These are phyloP conservation scores for Triglochin maritima DNA, from an alignment of 106 monocot species.

Conservation along the genomic window DNA sequence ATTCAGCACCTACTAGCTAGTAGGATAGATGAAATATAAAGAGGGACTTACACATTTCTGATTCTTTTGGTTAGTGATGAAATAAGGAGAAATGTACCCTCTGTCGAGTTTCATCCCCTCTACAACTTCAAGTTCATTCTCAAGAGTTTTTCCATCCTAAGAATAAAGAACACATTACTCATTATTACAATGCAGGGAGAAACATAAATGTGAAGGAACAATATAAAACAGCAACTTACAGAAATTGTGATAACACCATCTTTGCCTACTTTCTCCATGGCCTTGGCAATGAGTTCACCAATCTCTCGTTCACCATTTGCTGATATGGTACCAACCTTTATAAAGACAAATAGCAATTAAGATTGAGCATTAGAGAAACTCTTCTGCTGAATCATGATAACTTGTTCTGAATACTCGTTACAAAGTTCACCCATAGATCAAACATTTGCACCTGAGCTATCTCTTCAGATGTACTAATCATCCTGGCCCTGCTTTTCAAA, in stretches of 20 bases:
- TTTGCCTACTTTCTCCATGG: slow-evolving; percentile 31
- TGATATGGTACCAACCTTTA: slow-evolving; percentile 28
- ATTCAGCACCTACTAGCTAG: too few species aligned
- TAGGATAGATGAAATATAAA: neutral
- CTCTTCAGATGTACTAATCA: slow-evolving; percentile 89
- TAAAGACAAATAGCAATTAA: neutral
- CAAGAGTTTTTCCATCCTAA: slow-evolving; percentile 88
- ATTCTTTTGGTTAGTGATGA: slow-evolving; percentile 83
- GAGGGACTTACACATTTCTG: slow-evolving; percentile 82
- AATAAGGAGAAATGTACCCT: slow-evolving; percentile 98
- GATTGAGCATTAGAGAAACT: neutral
- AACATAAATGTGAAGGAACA: neutral
- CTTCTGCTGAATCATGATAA: slow-evolving; percentile 1
- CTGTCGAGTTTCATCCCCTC: slow-evolving; percentile 98
- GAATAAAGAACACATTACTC: neutral
- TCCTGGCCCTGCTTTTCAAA: slow-evolving; percentile 63
- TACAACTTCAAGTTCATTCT: slow-evolving; percentile 96
- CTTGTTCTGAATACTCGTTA: neutral
- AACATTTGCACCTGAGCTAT: slow-evolving; percentile 52
- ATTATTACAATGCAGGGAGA: neutral
- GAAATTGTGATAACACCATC: slow-evolving; percentile 27
- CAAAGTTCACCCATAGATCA: neutral
- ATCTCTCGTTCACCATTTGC: slow-evolving; percentile 31
- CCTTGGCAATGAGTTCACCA: slow-evolving; percentile 27
- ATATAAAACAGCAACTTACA: slow-evolving; percentile 3